Percentiles rank a stretch among this genome's conserved stretches.
Conservation (phyloP, 805 yeast genomes). For the Dipodascus albidus region DNA sequence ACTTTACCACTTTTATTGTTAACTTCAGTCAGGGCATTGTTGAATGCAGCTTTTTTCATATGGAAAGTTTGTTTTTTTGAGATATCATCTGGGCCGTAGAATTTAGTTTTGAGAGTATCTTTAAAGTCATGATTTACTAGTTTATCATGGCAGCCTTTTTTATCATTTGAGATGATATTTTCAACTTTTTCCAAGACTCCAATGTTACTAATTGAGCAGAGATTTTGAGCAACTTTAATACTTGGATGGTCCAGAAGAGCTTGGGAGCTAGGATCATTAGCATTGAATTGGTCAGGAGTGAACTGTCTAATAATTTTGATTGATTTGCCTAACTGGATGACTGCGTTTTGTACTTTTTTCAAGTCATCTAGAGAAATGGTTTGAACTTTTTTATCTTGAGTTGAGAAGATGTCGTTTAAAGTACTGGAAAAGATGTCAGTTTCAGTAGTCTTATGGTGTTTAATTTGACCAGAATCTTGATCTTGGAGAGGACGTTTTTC, state of each 20-base stretch:
- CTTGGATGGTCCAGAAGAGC: background rate
- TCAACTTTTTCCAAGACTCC: background rate
- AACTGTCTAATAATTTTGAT: background rate
- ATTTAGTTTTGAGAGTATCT: background rate
- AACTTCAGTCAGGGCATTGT: background rate
- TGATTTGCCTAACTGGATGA: background rate
- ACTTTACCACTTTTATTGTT: background rate
- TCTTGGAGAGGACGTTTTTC: background rate
- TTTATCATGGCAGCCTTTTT: background rate
- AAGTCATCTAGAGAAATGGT: background rate
- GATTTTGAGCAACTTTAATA: background rate
- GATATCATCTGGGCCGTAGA: background rate
- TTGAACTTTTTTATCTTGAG: background rate
- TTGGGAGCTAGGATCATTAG: background rate
- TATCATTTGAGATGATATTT: background rate
- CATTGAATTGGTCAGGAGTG: background rate
- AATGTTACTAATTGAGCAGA: background rate
- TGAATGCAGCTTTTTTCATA: background rate
- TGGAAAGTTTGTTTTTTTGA: background rate
- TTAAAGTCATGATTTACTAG: background rate
- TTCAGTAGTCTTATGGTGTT: background rate
- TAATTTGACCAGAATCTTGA: background rate
- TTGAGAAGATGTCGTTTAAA: background rate
- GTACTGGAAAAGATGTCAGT: background rate
- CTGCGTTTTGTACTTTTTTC: background rate